Percentiles rank a stretch among this genome's conserved stretches.
Conservation (phyloP, 2,329 filamentous ascomycete species). For the Neonectria sp. region DNA sequence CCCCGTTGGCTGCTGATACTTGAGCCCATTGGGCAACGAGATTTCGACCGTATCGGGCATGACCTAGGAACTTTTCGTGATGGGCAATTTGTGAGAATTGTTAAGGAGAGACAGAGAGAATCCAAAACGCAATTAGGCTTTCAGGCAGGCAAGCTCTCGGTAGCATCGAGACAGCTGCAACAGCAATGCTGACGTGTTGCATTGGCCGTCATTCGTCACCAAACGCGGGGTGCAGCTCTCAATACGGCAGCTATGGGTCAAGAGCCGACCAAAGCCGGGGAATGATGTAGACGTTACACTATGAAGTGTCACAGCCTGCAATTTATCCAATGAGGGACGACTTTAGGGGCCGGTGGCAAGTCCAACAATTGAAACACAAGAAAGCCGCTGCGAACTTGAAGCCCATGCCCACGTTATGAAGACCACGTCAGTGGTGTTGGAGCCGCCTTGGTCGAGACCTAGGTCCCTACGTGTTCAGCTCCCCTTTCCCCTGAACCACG, state of each 20-base stretch:
- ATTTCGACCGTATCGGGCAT: conserved; percentile 26
- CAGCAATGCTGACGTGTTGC: conserved; percentile 8
- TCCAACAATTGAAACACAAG: neutral
- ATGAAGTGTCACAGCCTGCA: no score
- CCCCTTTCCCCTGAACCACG: no score
- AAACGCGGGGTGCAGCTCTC: conserved; percentile 9
- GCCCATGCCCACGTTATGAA: neutral
- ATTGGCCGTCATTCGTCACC: neutral
- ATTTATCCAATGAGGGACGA: neutral
- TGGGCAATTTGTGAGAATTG: neutral
- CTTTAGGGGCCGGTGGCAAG: neutral
- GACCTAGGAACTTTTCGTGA: neutral
- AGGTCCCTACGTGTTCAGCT: no score
- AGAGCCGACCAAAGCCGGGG: neutral
- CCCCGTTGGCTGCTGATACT: conserved; percentile 53
- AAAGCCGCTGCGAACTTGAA: neutral
- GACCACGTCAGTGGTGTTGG: neutral
- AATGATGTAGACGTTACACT: neutral
- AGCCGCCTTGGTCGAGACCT: no score
- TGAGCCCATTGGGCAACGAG: conserved; percentile 39
- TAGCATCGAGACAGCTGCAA: neutral
- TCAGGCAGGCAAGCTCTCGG: neutral
- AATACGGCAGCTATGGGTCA: neutral
- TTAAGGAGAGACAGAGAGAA: neutral
- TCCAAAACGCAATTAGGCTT: no score